Base-by-base conservation (phyloP, 768 basidiomycete genomes). In the Mycena leptocephala region DNA sequence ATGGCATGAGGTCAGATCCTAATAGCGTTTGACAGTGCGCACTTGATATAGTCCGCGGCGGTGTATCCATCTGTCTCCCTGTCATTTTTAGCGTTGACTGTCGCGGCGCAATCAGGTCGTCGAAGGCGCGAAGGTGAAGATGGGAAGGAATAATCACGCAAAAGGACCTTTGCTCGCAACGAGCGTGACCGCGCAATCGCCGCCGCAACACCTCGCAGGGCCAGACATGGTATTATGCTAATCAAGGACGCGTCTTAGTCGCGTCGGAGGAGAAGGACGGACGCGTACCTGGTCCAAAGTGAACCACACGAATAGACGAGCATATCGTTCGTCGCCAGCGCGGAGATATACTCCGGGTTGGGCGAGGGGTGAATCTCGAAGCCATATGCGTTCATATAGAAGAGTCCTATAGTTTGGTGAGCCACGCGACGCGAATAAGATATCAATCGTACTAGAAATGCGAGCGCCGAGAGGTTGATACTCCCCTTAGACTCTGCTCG, bases 271-370 rank as follows among this genome's bases (percentile, higher is more conserved):
- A 70, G 30, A 55, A 14, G 6, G 1, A 14, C 32, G 6, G 28
- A 53, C 41, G 33, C 88, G 63, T 67, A 93, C 96, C 95, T 96
- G 18, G 97, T 99, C 96, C 96, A 99, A 10, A 99, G 86, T 2
- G 97, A 98, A 7, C 97, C 97, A 81, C 97, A 97, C 4, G 96
- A 97, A 82, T 98, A 98, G 3, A 99, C 92, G 33, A 99, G 86
- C 3, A 94, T 86, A 76, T 95, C 91, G 70, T 90, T 90, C 35
- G 88, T 85, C 5, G 85, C 84, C 13, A 98, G 86, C 65, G 90
- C 90, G 16, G 90, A 84, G 63, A 99, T 81, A 81, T 93, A 96
- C 53, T 95, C 95, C 2, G 93, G 91, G 82, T 97, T 98, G 0
- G 97, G 96, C 51, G 91, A 88, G 22, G 97, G 97, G 80, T 95